phyloP scores from a whole-genome alignment of 129 eudicot genomes.

The Ambrosia trifida region DNA sequence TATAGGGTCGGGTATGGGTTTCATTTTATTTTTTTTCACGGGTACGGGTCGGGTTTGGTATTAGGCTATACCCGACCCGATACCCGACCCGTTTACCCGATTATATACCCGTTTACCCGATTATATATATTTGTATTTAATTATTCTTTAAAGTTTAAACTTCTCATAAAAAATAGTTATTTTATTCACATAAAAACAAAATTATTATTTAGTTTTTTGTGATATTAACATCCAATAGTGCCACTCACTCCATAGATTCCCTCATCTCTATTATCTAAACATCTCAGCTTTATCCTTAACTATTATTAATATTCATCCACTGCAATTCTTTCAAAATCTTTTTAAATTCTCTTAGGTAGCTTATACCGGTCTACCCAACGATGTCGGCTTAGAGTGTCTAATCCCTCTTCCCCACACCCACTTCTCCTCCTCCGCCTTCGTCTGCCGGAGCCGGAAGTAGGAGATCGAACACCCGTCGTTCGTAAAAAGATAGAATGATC shows the following conservation, averaged over 20 bases:
- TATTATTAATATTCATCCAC: too few relatives aligned
- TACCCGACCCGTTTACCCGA: too few relatives aligned
- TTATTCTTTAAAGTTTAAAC: too few relatives aligned
- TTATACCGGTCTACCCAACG: slow-evolving; percentile 64
- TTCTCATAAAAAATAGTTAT: too few relatives aligned
- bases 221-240: background rate
- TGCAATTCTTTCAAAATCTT: background rate
- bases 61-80: too few relatives aligned
- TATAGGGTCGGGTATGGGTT: too few relatives aligned
- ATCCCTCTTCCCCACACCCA: slow-evolving; percentile 37
- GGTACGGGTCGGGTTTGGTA: too few relatives aligned
- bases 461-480: slow-evolving; percentile 48
- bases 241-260: background rate
- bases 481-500: too few relatives aligned
- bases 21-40: too few relatives aligned
- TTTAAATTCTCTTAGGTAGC: slow-evolving; percentile 50
- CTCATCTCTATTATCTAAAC: background rate
- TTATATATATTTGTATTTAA: too few relatives aligned
- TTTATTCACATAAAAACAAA: background rate
- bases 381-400: slow-evolving; percentile 57
- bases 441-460: slow-evolving; percentile 50
- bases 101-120: too few relatives aligned
- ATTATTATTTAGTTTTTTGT: background rate
- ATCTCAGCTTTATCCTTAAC: background rate
- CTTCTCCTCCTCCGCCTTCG: slow-evolving; percentile 53